Conservation (phyloP, 106 monocot genomes). For the Iris macrosiphon region DNA sequence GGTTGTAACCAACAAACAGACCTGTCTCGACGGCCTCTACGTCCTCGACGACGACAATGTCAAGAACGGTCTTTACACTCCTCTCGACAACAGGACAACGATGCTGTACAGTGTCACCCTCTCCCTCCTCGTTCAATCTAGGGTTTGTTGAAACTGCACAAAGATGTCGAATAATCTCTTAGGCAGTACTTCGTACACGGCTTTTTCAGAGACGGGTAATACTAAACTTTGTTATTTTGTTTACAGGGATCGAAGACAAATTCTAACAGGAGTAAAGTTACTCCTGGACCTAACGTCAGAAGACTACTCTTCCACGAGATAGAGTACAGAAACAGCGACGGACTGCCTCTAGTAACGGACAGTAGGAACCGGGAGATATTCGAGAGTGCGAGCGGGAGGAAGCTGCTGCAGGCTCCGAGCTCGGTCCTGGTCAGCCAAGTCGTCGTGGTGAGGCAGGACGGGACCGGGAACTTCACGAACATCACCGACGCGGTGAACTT, state of each 20-base stretch:
- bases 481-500: slow-evolving; percentile 31
- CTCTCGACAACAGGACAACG: slow-evolving; percentile 13
- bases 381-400: slow-evolving; percentile 25
- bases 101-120: slow-evolving; percentile 68
- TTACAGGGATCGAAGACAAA: no score
- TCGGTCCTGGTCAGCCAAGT: slow-evolving; percentile 13
- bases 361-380: slow-evolving; percentile 5
- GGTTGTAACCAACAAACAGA: not conserved
- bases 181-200: not conserved
- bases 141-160: slow-evolving; percentile 16
- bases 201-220: no score
- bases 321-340: not conserved
- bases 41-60: no score
- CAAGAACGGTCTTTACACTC: not conserved
- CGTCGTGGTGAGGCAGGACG: slow-evolving; percentile 41
- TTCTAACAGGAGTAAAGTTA: not conserved
- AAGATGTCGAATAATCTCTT: not conserved
- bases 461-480: slow-evolving; percentile 38
- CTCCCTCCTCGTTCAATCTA: slow-evolving; percentile 46
- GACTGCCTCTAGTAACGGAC: slow-evolving; percentile 29
- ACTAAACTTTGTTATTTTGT: no score
- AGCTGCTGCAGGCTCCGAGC: slow-evolving; percentile 15
- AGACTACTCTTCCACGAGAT: slow-evolving; percentile 31
- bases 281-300: slow-evolving; percentile 3
- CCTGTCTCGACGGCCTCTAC: not conserved